Conservation (phyloP, 2,329 filamentous ascomycete species). For the Sordariomycetes sp. region DNA sequence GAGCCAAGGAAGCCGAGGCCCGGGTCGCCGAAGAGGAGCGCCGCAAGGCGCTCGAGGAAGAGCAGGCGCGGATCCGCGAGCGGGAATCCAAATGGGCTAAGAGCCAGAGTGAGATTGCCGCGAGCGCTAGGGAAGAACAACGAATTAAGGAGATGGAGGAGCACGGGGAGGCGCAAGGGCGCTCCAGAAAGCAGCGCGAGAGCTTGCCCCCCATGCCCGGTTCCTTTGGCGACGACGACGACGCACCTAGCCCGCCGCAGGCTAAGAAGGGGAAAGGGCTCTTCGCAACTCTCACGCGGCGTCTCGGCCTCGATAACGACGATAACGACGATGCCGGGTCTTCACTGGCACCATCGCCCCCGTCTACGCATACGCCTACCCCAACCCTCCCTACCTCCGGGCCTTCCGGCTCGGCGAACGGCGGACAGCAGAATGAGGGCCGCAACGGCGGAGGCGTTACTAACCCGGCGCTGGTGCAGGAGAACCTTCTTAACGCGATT, state of each 20-base stretch:
- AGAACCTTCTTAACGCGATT: slow-evolving; percentile 69
- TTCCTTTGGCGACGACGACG: slow-evolving; percentile 58
- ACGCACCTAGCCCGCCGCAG: slow-evolving; percentile 20
- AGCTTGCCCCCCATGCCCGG: slow-evolving; percentile 56
- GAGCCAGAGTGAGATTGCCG: neutral
- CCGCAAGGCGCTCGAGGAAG: slow-evolving; percentile 61
- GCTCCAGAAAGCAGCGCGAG: slow-evolving; percentile 15
- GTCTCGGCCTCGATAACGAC: slow-evolving; percentile 53
- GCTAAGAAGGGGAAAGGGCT: slow-evolving; percentile 40
- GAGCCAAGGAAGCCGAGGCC: slow-evolving; percentile 78
- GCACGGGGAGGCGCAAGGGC: slow-evolving; percentile 18
- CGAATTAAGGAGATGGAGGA: slow-evolving; percentile 13
- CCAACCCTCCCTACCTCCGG: neutral
- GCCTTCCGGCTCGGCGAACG: slow-evolving; percentile 1
- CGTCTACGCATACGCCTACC: slow-evolving; percentile 9
- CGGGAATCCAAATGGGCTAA: slow-evolving; percentile 10
- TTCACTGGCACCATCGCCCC: no score
- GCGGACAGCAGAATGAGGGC: slow-evolving; percentile 7
- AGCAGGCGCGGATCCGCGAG: slow-evolving; percentile 57
- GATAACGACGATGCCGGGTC: slow-evolving; percentile 21
- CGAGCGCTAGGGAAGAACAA: slow-evolving; percentile 6
- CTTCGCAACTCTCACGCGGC: slow-evolving; percentile 58
- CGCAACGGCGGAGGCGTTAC: slow-evolving; percentile 40
- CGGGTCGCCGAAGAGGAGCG: slow-evolving; percentile 77
- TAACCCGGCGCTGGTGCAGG: slow-evolving; percentile 49